These are phyloP conservation scores for Protomyces arabidopsidicola DNA, from an alignment of 1,139 yeast species.

Conservation along the genomic window DNA sequence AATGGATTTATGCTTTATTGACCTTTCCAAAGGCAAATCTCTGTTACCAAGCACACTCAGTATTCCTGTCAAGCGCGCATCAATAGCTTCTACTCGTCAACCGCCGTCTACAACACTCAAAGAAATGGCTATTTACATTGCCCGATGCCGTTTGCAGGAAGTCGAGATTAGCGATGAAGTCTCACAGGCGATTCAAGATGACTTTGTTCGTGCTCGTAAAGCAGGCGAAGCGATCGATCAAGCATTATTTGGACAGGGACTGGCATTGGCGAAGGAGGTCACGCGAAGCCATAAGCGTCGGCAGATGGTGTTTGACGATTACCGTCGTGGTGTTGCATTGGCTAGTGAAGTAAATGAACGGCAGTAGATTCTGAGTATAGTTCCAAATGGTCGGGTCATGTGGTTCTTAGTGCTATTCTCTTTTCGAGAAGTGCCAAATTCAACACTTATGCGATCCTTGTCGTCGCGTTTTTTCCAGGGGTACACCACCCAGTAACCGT, in stretches of 20 bases:
- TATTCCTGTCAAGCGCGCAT: slow-evolving; percentile 4
- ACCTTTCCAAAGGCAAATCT: slow-evolving; percentile 28
- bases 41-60: slow-evolving; percentile 25
- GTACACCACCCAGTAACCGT: too few relatives aligned
- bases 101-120: neutral
- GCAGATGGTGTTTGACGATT: slow-evolving; percentile 25
- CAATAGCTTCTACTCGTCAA: neutral
- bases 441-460: too few relatives aligned
- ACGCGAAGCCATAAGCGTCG: slow-evolving; percentile 25
- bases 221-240: slow-evolving; percentile 27
- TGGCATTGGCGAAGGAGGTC: slow-evolving; percentile 24
- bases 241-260: slow-evolving; percentile 19
- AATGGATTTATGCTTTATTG: slow-evolving; percentile 23
- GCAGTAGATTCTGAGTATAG: neutral
- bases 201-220: slow-evolving; percentile 28
- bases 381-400: too few relatives aligned
- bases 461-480: too few relatives aligned
- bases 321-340: neutral
- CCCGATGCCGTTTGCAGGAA: slow-evolving; percentile 11
- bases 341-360: neutral
- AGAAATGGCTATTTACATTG: slow-evolving; percentile 8
- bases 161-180: slow-evolving; percentile 25
- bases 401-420: too few relatives aligned
- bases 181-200: slow-evolving; percentile 26
- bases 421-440: too few relatives aligned